Base-by-base conservation (phyloP, 2,329 filamentous ascomycete genomes). In the Anthostomella pinea region DNA sequence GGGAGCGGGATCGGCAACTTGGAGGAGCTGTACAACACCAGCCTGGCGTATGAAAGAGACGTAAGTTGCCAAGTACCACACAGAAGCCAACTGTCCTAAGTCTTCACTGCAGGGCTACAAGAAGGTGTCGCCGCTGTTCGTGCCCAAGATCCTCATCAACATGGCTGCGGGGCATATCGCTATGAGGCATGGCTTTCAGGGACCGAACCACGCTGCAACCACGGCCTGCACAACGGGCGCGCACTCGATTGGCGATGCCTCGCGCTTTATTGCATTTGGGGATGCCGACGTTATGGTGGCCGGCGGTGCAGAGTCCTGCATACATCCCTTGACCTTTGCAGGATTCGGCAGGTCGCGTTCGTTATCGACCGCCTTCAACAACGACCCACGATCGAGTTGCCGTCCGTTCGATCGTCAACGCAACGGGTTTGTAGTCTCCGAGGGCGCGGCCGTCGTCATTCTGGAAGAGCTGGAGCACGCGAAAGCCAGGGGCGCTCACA, bases 161-260 rank as follows among this genome's bases (percentile, higher is more conserved):
- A 77, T 98, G 49, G 93, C 87, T 1, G 93, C 93, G 8, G 93
- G 93, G 1, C 91, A 97, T 59, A 81, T 97, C 23, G 91, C 91
- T 17, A 97, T 98, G 82, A 85, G 81, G 52, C 82, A 93, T 65
- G 87, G 88, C 13, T 85, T 98, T 56, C 69, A 86, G 62, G 93
- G 93, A 0, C 93, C 93, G 4, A 96, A 95, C 57, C 93, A 96
- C 63, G 80, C 91, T 2, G 88, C 80, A 24, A 95, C 91, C 0
- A 98, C 93, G 9, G 93, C 93, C 39, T 98, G 93, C 61, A 97
- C 93, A 1, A 98, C 93, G 0, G 93, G 93, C 8, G 87, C 91
- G 1, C 93, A 98, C 66, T 89, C 90, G 2, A 83, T 98, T 32
- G 93, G 91, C 13, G 93, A 98, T 60, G 93, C 93, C 5, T 83